Conservation (phyloP, 176 grass and related monocot species). For the Thalia dealbata region DNA sequence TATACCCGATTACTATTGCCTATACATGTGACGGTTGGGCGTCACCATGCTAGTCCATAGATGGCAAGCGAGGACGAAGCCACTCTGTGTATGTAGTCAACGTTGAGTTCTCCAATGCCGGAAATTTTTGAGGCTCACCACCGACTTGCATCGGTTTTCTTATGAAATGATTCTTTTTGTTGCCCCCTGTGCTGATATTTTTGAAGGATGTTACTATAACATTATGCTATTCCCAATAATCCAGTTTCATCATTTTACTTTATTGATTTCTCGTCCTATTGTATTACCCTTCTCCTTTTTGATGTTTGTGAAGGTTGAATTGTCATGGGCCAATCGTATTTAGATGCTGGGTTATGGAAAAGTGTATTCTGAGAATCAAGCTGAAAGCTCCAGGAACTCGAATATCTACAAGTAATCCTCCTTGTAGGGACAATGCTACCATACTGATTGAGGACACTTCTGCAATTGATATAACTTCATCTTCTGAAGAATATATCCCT, state of each 20-base stretch:
- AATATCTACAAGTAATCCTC: not conserved
- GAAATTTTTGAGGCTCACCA: no score
- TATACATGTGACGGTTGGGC: no score
- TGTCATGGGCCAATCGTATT: constrained; percentile 6
- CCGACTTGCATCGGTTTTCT: no score
- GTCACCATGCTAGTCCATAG: no score
- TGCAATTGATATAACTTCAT: constrained; percentile 9
- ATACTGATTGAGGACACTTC: no score
- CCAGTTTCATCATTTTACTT: not conserved
- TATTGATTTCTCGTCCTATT: not conserved
- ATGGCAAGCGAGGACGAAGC: no score
- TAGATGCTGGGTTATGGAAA: constrained; percentile 13
- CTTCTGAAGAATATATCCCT: constrained; percentile 19
- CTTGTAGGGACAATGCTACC: not conserved
- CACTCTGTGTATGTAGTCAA: no score
- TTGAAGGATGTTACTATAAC: not conserved
- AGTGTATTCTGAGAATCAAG: constrained; percentile 18
- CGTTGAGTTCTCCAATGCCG: no score
- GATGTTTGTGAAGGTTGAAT: constrained; percentile 7
- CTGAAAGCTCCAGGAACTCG: constrained; percentile 5
- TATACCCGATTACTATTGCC: no score
- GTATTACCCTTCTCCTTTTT: not conserved
- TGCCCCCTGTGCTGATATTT: not conserved
- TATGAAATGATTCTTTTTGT: not conserved
- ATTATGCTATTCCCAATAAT: not conserved